These are phyloP conservation scores for Claviceps sp. DNA, from an alignment of 2,329 filamentous ascomycete species.

Conservation along the genomic window DNA sequence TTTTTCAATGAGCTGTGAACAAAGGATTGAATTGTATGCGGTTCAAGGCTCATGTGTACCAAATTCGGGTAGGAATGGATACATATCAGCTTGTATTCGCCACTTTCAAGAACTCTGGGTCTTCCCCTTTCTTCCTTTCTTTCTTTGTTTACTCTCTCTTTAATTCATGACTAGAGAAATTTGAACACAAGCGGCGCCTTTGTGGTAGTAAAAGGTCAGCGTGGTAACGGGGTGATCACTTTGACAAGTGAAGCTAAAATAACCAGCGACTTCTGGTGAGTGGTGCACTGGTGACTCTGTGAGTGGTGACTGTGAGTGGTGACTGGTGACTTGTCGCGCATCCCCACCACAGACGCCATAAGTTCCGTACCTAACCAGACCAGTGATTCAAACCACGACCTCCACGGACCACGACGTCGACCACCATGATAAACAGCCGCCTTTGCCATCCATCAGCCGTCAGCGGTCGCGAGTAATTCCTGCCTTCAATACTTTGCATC, in stretches of 20 bases:
- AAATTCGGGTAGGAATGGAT: not conserved
- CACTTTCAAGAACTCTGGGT: not conserved
- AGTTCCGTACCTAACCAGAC: too few relatives aligned
- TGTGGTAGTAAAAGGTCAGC: too few relatives aligned
- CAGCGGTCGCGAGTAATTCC: slow-evolving; percentile 1
- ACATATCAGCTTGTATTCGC: not conserved
- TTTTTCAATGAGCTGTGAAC: not conserved
- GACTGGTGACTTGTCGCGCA: too few relatives aligned
- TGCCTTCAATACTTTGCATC: not conserved
- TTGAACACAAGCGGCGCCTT: too few relatives aligned
- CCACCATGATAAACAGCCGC: too few relatives aligned
- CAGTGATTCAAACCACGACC: too few relatives aligned
- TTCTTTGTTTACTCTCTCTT: not conserved
- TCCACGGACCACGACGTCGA: slow-evolving; percentile 1
- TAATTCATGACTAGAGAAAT: too few relatives aligned
- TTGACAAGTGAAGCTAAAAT: too few relatives aligned
- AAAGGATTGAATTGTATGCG: not conserved
- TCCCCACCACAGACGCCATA: not conserved
- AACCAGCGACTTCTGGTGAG: too few relatives aligned
- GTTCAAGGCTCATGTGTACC: not conserved
- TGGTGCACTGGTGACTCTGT: too few relatives aligned
- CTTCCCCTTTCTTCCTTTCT: not conserved
- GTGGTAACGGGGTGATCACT: too few relatives aligned
- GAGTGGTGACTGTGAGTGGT: too few relatives aligned
- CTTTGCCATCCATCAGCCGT: not conserved